Percentiles rank a stretch among this genome's conserved stretches.
These are phyloP conservation scores for Raphanus raphanistrum DNA, from an alignment of 345 rosid genomes.

Conservation along the genomic window DNA sequence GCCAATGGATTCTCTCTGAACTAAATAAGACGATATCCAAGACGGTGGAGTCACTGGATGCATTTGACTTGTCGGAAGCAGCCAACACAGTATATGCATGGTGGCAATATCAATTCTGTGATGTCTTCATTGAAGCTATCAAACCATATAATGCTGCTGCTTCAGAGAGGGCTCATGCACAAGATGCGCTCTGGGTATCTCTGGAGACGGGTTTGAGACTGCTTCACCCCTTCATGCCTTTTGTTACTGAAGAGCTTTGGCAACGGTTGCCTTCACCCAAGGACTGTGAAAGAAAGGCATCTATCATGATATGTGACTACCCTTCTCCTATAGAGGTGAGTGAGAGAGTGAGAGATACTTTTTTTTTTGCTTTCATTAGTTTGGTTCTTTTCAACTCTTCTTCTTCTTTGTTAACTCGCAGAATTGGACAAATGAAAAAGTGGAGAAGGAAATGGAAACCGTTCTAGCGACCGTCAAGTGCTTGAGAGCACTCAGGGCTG, in stretches of 20 bases:
- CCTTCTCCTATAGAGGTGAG: conserved; percentile 71
- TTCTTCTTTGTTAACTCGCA: conserved; percentile 22
- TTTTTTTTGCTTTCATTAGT: neutral
- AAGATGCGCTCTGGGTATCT: conserved; percentile 73
- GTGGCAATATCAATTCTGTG: conserved; percentile 98
- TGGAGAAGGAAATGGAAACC: conserved; percentile 76
- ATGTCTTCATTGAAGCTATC: conserved; percentile 86
- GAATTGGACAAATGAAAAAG: conserved; percentile 70
- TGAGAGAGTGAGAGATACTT: neutral
- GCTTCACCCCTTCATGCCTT: conserved; percentile 98
- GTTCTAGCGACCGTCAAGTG: conserved; percentile 66
- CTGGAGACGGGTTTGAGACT: conserved; percentile 82
- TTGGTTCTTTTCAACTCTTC: conserved; percentile 8
- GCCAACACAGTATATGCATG: conserved; percentile 75
- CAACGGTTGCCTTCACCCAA: conserved; percentile 73
- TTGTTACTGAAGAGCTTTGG: conserved; percentile 94
- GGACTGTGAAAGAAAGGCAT: conserved; percentile 50
- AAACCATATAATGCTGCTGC: conserved; percentile 61
- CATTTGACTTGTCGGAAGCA: conserved; percentile 81
- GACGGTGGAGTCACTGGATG: conserved; percentile 57
- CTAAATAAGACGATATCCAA: conserved; percentile 68
- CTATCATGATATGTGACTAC: conserved; percentile 79
- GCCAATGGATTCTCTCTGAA: conserved; percentile 88
- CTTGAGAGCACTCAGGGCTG: conserved; percentile 76
- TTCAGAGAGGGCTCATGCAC: conserved; percentile 66